A percentile compares a stretch with the other conserved stretches of the same genome.
phyloP scores from a whole-genome alignment of 148 eudicot genomes.

The Persicaria maculosa region DNA sequence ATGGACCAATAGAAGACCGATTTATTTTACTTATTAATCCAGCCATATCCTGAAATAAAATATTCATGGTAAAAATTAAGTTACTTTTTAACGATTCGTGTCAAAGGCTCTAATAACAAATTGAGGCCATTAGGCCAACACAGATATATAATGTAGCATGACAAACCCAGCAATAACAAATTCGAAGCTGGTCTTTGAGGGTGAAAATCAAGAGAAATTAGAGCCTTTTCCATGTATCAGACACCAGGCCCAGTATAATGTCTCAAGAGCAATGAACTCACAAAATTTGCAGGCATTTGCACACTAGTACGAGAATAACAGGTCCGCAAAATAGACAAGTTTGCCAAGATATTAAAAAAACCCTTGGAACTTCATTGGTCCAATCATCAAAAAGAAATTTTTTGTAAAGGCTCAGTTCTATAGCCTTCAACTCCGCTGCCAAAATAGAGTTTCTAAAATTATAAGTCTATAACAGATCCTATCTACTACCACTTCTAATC shows the following conservation, averaged over 20 bases:
- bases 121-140: background rate
- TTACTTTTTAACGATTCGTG: background rate
- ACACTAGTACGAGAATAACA: background rate
- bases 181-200: background rate
- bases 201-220: background rate
- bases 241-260: too few relatives aligned
- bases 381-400: background rate
- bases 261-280: too few relatives aligned
- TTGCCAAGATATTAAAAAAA: background rate
- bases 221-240: background rate
- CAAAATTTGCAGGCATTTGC: background rate
- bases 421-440: background rate
- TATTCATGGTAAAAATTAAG: conserved; percentile 4
- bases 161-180: background rate
- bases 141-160: background rate
- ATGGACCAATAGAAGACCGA: conserved; percentile 90
- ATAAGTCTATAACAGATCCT: background rate
- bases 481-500: background rate
- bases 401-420: background rate
- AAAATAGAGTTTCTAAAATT: background rate
- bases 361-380: background rate
- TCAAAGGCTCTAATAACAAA: background rate
- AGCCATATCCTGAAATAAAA: conserved; percentile 86
- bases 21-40: conserved; percentile 96
- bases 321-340: background rate